Evolutionary conservation across 495 filamentous ascomycete species (phyloP), one percentile per base, ranked within the genome.

Genomic region (Xylaria bambusicola): DNA sequence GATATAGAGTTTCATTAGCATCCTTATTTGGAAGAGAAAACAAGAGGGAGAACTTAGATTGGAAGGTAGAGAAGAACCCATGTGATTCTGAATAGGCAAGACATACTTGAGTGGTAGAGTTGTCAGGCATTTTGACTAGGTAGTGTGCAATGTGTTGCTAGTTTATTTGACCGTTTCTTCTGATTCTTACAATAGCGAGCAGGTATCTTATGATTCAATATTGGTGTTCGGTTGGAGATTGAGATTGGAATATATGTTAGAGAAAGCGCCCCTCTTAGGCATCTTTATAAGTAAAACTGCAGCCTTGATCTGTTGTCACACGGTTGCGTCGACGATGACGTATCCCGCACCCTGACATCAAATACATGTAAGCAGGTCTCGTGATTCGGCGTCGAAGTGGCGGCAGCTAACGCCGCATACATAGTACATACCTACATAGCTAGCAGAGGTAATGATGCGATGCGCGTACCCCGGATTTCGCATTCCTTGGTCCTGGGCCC

Each of bases 381-480:
- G 65, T 67, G 67, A 70, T 65, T 62, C 65, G 67, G 67, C 60
- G 65, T 67, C 60, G 56, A 45, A 62, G 60, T 64, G 57, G 67
- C 65, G 60, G 60, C 64, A 51, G 45, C 55, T 29, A 48, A 40
- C 29, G 18, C 31, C 18, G 2, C 24, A 6, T 20, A n/a, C n/a
- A n/a, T n/a, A n/a, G n/a, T n/a, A n/a, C n/a, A n/a, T n/a, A n/a
- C n/a, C n/a, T n/a, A n/a, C n/a, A n/a, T n/a, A n/a, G n/a, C n/a
- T n/a, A n/a, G n/a, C n/a, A n/a, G n/a, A n/a, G n/a, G n/a, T n/a
- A 52, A 61, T 62, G 64, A 62, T 66, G 65, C 47, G 64, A 62
- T 66, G 65, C 48, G 59, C 48, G 53, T 51, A 54, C 15, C 64
- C 66, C 66, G 64, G 56, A 61, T 24, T 33, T 31, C 29, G 64